A percentile compares a stretch with the other conserved stretches of the same genome.
Conservation (phyloP, 805 yeast genomes). For the Yarrowia deformans region DNA sequence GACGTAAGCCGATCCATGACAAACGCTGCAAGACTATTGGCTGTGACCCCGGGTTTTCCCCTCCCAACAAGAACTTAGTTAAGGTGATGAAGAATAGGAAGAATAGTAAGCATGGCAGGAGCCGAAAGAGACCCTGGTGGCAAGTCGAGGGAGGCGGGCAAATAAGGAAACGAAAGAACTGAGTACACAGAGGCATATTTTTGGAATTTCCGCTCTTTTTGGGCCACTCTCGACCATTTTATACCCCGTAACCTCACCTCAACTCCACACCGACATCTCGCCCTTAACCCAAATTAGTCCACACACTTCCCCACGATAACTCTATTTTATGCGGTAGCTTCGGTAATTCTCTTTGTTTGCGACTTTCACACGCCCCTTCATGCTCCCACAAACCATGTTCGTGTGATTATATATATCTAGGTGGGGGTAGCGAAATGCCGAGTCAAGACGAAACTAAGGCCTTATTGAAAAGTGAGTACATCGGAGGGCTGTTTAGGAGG, state of each 20-base stretch:
- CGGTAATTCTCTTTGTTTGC: constrained; percentile 36
- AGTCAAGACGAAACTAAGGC: constrained; percentile 32
- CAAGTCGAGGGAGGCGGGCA: too few species aligned
- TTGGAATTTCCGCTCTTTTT: neutral
- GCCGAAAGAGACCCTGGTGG: neutral
- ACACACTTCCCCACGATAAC: constrained; percentile 38
- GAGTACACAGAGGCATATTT: neutral
- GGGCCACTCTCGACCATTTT: neutral
- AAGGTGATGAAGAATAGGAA: constrained; percentile 2
- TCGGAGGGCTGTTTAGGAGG: neutral
- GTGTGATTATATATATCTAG: constrained; percentile 34
- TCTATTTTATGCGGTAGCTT: constrained; percentile 21
- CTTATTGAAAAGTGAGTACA: constrained; percentile 19
- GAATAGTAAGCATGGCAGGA: constrained; percentile 1
- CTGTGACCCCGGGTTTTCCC: constrained; percentile 38
- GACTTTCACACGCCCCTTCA: constrained; percentile 37
- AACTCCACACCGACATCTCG: constrained; percentile 23
- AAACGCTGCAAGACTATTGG: constrained; percentile 32
- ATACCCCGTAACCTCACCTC: neutral
- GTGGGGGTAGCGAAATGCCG: constrained; percentile 35
- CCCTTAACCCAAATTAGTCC: constrained; percentile 30
- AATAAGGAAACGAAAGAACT: neutral
- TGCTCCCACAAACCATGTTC: constrained; percentile 38
- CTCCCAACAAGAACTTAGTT: constrained; percentile 37
- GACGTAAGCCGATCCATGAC: constrained; percentile 33